These are phyloP conservation scores for Conoideocrella luteorostrata DNA, from an alignment of 2,329 filamentous ascomycete genomes.

Conservation along the genomic window DNA sequence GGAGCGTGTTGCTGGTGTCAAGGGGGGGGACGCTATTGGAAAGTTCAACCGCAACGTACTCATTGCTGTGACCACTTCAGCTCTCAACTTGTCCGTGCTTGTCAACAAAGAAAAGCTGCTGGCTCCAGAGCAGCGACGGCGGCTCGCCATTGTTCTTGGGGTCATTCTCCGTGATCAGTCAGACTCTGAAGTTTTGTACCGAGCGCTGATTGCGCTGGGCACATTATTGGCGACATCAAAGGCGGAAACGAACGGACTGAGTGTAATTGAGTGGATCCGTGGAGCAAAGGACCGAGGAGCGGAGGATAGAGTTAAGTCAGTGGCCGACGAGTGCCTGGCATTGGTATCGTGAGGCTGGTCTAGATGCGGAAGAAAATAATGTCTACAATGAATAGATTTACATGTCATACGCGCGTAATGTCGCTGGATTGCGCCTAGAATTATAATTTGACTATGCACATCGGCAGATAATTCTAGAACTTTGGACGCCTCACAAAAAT, in stretches of 20 bases:
- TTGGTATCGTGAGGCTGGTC: constrained; percentile 2
- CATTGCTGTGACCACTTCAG: constrained; percentile 73
- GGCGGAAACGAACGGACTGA: constrained; percentile 35
- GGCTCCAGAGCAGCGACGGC: constrained; percentile 24
- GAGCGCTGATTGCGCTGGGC: constrained; percentile 74
- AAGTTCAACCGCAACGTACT: constrained; percentile 68
- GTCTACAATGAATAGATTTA: background rate
- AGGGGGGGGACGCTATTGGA: constrained; percentile 42
- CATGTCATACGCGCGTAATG: too few relatives aligned
- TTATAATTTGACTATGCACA: background rate
- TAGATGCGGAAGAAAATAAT: background rate
- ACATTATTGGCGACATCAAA: constrained; percentile 57
- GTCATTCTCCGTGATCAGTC: constrained; percentile 58
- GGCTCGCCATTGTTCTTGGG: constrained; percentile 54
- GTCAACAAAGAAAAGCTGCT: constrained; percentile 42
- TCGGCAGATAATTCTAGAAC: too few relatives aligned
- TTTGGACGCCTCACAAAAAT: too few relatives aligned
- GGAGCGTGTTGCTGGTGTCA: constrained; percentile 51
- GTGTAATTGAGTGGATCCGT: constrained; percentile 33
- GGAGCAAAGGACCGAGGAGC: constrained; percentile 35
- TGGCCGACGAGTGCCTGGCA: constrained; percentile 38
- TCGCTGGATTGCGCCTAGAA: background rate
- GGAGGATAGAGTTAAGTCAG: constrained; percentile 41
- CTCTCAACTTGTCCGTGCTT: constrained; percentile 79
- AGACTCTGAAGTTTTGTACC: constrained; percentile 79